These are phyloP conservation scores for Penicillium sp. DNA, from an alignment of 2,329 filamentous ascomycete genomes.

Conservation along the genomic window DNA sequence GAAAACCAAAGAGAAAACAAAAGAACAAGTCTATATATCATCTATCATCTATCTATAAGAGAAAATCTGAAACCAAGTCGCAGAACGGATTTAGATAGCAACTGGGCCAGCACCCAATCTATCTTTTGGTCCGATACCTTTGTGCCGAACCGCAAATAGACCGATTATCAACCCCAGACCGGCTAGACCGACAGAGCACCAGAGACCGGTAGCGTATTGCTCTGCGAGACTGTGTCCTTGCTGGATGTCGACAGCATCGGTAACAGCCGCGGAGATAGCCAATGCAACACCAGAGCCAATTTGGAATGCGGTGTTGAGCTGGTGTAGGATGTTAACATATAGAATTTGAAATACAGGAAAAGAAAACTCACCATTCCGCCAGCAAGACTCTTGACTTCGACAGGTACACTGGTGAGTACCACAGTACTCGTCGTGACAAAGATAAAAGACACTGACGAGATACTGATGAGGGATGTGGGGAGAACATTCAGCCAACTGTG, in stretches of 20 bases:
- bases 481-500: conserved; percentile 43
- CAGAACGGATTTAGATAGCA: conserved; percentile 11
- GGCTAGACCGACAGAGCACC: conserved; percentile 45
- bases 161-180: conserved; percentile 35
- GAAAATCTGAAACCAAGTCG: neutral
- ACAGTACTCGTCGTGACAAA: conserved; percentile 47
- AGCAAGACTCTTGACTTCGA: conserved; percentile 44
- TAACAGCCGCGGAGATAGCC: conserved; percentile 42
- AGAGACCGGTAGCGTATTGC: conserved; percentile 44
- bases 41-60: neutral
- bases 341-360: fast-evolving
- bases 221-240: conserved; percentile 34
- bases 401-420: conserved; percentile 42
- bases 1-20: neutral
- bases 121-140: conserved; percentile 23
- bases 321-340: neutral
- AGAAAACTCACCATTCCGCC: conserved; percentile 39
- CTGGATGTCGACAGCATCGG: conserved; percentile 40
- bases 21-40: neutral
- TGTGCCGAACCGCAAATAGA: conserved; percentile 20
- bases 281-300: conserved; percentile 45
- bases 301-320: conserved; percentile 47
- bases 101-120: conserved; percentile 18
- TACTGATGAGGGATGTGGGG: conserved; percentile 42
- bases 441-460: conserved; percentile 43